Evolutionary conservation across 140 eudicot species (phyloP).

Genomic region (Cichorium intybus): DNA sequence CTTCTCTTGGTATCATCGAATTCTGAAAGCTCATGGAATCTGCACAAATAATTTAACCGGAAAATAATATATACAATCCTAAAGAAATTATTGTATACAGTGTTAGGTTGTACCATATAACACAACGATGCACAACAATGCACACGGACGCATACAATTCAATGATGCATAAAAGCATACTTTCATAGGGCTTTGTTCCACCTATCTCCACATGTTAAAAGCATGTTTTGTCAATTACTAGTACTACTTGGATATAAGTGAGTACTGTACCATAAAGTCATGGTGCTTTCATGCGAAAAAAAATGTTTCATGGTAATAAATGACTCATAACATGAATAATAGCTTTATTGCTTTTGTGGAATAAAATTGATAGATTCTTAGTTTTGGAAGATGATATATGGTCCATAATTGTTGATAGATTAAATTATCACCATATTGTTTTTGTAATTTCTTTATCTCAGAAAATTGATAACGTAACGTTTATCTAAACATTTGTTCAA

Average conservation of each 20-base stretch:
- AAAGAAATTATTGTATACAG: neutral
- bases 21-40: conserved; percentile 45
- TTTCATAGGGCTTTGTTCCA: conserved; percentile 11
- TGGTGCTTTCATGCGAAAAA: conserved; percentile 31
- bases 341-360: neutral
- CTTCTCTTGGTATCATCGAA: conserved; percentile 52
- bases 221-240: conserved; percentile 36
- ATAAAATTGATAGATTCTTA: neutral
- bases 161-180: conserved; percentile 4
- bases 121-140: neutral
- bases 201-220: conserved; percentile 18
- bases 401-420: neutral
- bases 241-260: conserved; percentile 27
- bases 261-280: conserved; percentile 28
- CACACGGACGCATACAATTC: neutral
- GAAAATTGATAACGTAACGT: neutral
- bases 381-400: neutral
- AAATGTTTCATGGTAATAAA: conserved; percentile 5
- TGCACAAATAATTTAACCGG: no score
- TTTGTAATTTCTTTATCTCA: neutral
- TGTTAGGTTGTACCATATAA: neutral
- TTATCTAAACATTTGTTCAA: neutral
- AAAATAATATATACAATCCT: neutral
- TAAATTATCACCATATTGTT: neutral
- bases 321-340: neutral